Base-by-base conservation (phyloP, 1,139 yeast species). In the Geotrichum citri-aurantii region DNA sequence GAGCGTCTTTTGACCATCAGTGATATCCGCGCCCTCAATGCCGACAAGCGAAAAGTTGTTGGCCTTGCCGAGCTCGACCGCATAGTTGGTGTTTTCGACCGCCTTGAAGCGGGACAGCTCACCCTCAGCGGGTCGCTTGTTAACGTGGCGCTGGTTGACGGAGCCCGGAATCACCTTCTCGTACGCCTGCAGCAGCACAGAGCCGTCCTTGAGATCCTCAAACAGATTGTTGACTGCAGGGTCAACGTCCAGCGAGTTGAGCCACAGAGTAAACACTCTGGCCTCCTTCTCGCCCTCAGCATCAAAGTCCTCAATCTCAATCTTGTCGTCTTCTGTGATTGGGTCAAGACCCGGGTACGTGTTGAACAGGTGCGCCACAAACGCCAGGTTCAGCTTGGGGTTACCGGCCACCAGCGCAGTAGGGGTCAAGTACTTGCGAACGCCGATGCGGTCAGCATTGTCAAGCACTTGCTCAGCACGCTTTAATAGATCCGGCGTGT, bases 281-380 rank as follows among this genome's bases (percentile, higher is more conserved):
- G 99, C 99, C 77, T 93, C 99, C 77, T 99, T 87, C 77, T 93
- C 99, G 63, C 99, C 99, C 76, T 95, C 99, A 19, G 99, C 99
- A 72, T 93, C 99, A 69, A 95, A 93, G 66, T 91, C 99, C 69
- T 83, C 88, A 54, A 77, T 72, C 72, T 87, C 93, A 66, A 92
- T 88, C 68, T 85, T 86, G 72, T 93, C 99, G 62, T 80, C 83
- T 74, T 93, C 99, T 70, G 90, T 95, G 65, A 93, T 83, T 63
- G 99, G 98, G 63, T 91, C 98, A 67, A 93, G 81, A 56, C 99
- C 98, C 56, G 99, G 99, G 69, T 90, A 85, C 3, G 96, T 92
- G 77, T 93, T 93, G 81, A 93, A 93, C 70, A 93, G 79, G 71
- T 93, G 95, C 50, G 99, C 99, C 61, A 93, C 98, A 73, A 93